Evolutionary conservation across 169 alveolate species (phyloP).

Genomic region (Eimeria tenella): DNA sequence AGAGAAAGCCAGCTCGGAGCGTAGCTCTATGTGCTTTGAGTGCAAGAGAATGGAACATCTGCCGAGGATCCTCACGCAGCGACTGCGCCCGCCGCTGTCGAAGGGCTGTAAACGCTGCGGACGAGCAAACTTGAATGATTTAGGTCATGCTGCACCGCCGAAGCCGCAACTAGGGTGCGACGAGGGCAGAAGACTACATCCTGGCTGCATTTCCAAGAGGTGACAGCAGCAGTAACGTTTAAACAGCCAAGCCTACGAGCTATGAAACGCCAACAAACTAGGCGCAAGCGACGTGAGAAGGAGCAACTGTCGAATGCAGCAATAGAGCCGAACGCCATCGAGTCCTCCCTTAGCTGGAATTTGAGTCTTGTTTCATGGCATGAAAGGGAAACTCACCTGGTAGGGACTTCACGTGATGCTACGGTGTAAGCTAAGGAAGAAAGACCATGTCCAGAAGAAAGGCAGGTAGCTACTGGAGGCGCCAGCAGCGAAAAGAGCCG

Average conservation of each 20-base stretch:
- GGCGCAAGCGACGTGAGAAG: neutral
- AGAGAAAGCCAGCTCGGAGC: neutral
- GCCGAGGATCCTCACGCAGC: neutral
- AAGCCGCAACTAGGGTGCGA: neutral
- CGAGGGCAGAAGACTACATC: neutral
- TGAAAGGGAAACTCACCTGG: neutral
- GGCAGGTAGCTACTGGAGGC: too few species aligned
- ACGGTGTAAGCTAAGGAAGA: neutral
- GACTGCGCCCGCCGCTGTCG: neutral
- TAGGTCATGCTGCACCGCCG: neutral
- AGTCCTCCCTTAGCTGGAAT: neutral
- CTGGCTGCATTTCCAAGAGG: neutral
- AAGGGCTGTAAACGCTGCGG: neutral
- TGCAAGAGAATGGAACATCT: neutral
- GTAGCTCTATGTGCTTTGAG: neutral
- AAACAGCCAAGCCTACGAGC: slow-evolving; percentile 5
- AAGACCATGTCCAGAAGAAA: neutral
- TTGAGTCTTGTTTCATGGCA: too few species aligned
- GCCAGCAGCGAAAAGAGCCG: too few species aligned
- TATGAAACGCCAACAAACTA: neutral
- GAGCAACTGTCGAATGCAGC: neutral
- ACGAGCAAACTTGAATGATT: neutral
- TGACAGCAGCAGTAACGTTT: neutral
- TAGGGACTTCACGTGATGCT: neutral
- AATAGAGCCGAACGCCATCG: neutral